Conservation (phyloP, 1,284 basidiomycete genomes). For the Heterobasidion occidentale region DNA sequence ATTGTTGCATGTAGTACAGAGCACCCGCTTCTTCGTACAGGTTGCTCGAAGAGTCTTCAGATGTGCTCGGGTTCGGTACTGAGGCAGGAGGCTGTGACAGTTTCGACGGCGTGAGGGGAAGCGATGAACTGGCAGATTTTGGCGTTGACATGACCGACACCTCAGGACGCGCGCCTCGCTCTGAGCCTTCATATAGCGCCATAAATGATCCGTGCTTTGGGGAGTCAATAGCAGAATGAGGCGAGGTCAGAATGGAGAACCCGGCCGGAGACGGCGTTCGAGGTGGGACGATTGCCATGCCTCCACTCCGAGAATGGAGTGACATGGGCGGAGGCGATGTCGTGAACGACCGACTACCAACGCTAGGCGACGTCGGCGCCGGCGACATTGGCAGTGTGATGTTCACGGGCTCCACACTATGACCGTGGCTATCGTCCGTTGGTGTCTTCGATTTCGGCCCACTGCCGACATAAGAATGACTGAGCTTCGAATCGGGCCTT, state of each 20-base stretch:
- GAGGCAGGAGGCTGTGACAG: background rate
- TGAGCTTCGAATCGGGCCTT: conserved; percentile 28
- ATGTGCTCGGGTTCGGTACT: background rate
- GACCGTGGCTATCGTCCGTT: conserved; percentile 15
- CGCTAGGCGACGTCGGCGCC: background rate
- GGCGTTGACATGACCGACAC: conserved; percentile 12
- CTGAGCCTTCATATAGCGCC: conserved; percentile 5
- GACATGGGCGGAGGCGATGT: conserved; percentile 1
- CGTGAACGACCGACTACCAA: background rate
- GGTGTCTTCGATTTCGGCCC: conserved; percentile 12
- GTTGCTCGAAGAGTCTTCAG: conserved; percentile 23
- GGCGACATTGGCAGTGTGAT: background rate
- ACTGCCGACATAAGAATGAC: conserved; percentile 11
- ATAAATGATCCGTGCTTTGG: conserved; percentile 5
- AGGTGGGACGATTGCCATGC: conserved; percentile 8
- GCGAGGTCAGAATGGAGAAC: conserved; percentile 35
- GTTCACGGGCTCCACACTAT: conserved; percentile 1
- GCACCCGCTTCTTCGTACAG: conserved; percentile 54
- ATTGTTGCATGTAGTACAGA: conserved; percentile 61
- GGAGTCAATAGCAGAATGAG: conserved; percentile 24
- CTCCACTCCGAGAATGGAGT: conserved; percentile 4
- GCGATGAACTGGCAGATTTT: background rate
- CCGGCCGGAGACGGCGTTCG: conserved; percentile 21
- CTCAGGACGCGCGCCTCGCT: conserved; percentile 1
- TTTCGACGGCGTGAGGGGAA: conserved; percentile 3